Percentiles rank a stretch among this genome's conserved stretches.
Conservation (phyloP, 1,139 yeast species). For the Wickerhamomyces sp. region DNA sequence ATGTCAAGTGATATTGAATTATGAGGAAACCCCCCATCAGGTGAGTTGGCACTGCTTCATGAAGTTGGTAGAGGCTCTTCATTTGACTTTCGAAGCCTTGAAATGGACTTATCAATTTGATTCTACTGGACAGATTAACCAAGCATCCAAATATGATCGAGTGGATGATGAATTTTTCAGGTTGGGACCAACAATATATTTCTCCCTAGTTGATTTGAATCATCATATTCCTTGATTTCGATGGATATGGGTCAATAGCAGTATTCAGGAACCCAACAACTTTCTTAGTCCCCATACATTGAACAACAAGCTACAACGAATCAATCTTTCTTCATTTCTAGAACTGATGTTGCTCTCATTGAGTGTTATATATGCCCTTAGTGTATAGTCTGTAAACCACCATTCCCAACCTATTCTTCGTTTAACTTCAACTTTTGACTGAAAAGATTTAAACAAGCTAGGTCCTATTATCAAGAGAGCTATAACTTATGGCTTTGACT, state of each 20-base stretch:
- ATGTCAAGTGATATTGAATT: too few species aligned
- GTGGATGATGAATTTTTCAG: conserved; percentile 70
- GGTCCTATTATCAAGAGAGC: conserved; percentile 61
- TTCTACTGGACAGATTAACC: too few species aligned
- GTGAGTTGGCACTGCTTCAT: too few species aligned
- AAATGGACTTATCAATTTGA: too few species aligned
- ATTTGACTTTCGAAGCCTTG: too few species aligned
- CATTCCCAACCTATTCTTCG: conserved; percentile 99
- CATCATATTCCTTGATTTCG: conserved; percentile 44
- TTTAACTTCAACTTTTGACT: conserved; percentile 84
- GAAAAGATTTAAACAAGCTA: conserved; percentile 77
- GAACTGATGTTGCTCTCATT: conserved; percentile 73
- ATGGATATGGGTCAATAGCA: conserved; percentile 79
- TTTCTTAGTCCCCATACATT: conserved; percentile 78
- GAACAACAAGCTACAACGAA: conserved; percentile 74
- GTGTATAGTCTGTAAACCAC: conserved; percentile 79
- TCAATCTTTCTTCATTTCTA: conserved; percentile 84
- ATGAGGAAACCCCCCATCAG: too few species aligned
- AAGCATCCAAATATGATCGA: conserved; percentile 86
- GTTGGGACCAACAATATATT: conserved; percentile 75
- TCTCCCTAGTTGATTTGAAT: conserved; percentile 73
- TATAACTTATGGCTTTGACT: conserved; percentile 73
- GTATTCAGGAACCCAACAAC: conserved; percentile 64
- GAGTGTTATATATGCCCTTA: conserved; percentile 45
- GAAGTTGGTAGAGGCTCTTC: too few species aligned